A percentile compares a stretch with the other conserved stretches of the same genome.
phyloP scores from a whole-genome alignment of 768 basidiomycete species.

The Lactarius tabidus region DNA sequence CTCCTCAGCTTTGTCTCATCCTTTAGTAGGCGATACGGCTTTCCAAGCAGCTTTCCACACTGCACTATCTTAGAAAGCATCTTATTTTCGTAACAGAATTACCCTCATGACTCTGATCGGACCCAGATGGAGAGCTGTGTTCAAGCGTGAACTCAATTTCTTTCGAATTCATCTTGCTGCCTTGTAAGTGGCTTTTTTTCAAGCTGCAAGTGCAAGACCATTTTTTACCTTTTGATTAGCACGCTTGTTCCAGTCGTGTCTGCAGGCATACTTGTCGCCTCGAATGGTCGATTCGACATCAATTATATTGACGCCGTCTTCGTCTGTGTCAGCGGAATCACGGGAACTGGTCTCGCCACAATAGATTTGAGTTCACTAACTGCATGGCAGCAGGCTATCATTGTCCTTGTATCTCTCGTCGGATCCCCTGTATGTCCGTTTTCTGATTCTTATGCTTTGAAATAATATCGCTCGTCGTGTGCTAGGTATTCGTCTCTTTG shows the following conservation, averaged over 20 bases:
- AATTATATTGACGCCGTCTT: constrained; percentile 38
- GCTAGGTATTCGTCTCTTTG: constrained; percentile 39
- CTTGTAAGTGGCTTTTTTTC: constrained; percentile 27
- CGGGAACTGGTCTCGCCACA: constrained; percentile 34
- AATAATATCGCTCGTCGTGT: no score
- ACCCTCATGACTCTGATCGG: not conserved
- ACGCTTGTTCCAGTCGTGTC: constrained; percentile 38
- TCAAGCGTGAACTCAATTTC: constrained; percentile 32
- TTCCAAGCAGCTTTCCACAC: not conserved
- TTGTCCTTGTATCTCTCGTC: constrained; percentile 29
- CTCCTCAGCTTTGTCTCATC: not conserved
- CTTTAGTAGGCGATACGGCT: not conserved
- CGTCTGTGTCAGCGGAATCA: constrained; percentile 36
- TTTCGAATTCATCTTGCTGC: constrained; percentile 31
- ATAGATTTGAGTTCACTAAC: constrained; percentile 35
- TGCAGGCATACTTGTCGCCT: constrained; percentile 43
- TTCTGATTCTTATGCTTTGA: not conserved
- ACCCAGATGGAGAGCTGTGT: not conserved
- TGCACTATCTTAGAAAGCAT: not conserved
- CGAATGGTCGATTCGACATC: constrained; percentile 37
- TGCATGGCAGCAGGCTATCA: constrained; percentile 31
- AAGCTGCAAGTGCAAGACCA: no score
- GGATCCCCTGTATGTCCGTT: constrained; percentile 28
- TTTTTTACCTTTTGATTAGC: constrained; percentile 22
- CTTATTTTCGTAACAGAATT: not conserved